These are phyloP conservation scores for Leccinum variicolor DNA, from an alignment of 768 basidiomycete species.

Conservation along the genomic window DNA sequence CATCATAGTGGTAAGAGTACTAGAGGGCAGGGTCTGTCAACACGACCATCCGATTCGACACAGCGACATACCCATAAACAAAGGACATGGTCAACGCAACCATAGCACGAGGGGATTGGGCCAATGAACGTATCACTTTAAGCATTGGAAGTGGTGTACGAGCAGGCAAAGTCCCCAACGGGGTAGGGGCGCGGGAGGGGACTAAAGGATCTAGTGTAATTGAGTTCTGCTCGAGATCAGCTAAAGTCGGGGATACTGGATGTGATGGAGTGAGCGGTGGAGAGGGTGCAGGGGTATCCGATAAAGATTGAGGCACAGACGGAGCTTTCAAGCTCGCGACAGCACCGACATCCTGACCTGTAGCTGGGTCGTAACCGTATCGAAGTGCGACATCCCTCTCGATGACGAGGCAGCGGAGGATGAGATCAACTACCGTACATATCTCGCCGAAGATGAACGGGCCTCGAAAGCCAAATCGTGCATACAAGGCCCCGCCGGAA, in stretches of 20 bases:
- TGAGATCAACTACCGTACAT: constrained; percentile 46
- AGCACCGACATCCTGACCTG: constrained; percentile 7
- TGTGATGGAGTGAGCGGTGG: not conserved
- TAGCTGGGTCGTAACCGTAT: constrained; percentile 46
- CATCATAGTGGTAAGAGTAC: constrained; percentile 45
- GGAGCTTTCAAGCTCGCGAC: constrained; percentile 6
- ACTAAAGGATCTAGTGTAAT: not conserved
- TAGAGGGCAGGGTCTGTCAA: constrained; percentile 20
- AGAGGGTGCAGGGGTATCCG: not conserved
- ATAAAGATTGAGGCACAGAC: not conserved
- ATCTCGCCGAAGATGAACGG: constrained; percentile 55
- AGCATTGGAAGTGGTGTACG: constrained; percentile 36
- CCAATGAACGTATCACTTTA: constrained; percentile 40
- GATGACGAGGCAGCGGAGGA: constrained; percentile 53
- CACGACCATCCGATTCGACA: not conserved
- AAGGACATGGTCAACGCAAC: constrained; percentile 44
- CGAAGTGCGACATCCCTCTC: constrained; percentile 49
- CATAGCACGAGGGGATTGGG: constrained; percentile 47
- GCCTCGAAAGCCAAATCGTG: constrained; percentile 54
- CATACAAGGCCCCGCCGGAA: constrained; percentile 52
- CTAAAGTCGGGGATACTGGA: not conserved
- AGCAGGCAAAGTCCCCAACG: constrained; percentile 10
- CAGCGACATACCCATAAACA: constrained; percentile 49
- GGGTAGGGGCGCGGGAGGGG: not conserved
- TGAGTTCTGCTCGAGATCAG: not conserved